A percentile compares a stretch with the other conserved stretches of the same genome.
phyloP scores from a whole-genome alignment of 2,329 filamentous ascomycete species.

The Claviceps paspali region DNA sequence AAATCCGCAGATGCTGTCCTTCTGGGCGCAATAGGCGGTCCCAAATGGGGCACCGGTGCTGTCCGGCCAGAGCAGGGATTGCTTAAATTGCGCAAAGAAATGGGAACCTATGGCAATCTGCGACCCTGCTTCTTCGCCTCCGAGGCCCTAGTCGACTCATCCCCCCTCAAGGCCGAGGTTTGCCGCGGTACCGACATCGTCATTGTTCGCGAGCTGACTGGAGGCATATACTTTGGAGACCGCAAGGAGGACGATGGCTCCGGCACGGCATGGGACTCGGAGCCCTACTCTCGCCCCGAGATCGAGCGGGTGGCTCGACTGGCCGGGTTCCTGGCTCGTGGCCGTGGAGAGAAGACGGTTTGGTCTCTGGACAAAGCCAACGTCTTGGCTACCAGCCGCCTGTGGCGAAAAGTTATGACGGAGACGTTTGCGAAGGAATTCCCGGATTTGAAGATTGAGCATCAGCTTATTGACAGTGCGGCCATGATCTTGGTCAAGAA shows the following conservation, averaged over 20 bases:
- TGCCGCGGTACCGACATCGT: constrained; percentile 83
- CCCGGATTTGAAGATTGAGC: constrained; percentile 66
- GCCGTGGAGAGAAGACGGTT: constrained; percentile 49
- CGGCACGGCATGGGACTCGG: constrained; percentile 64
- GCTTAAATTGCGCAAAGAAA: constrained; percentile 80
- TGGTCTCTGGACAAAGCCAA: constrained; percentile 93
- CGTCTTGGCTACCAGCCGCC: constrained; percentile 72
- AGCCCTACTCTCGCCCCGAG: constrained; percentile 71
- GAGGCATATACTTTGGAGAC: constrained; percentile 91
- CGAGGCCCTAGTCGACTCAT: constrained; percentile 66
- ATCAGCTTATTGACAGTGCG: constrained; percentile 87
- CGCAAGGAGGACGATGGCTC: constrained; percentile 37
- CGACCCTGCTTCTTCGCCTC: constrained; percentile 93
- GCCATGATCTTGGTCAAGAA: constrained; percentile 98
- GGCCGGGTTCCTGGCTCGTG: constrained; percentile 65
- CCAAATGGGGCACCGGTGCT: constrained; percentile 81
- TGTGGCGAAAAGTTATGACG: constrained; percentile 79
- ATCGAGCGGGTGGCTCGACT: constrained; percentile 78
- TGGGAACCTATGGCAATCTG: constrained; percentile 88
- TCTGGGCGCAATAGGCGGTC: constrained; percentile 88
- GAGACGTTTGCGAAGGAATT: constrained; percentile 83
- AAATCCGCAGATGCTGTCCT: constrained; percentile 81
- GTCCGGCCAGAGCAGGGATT: constrained; percentile 89
- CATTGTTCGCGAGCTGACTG: constrained; percentile 82
- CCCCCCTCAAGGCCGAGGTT: constrained; percentile 72